Base-by-base conservation (phyloP, 495 filamentous ascomycete species). In the Collariella sp. region DNA sequence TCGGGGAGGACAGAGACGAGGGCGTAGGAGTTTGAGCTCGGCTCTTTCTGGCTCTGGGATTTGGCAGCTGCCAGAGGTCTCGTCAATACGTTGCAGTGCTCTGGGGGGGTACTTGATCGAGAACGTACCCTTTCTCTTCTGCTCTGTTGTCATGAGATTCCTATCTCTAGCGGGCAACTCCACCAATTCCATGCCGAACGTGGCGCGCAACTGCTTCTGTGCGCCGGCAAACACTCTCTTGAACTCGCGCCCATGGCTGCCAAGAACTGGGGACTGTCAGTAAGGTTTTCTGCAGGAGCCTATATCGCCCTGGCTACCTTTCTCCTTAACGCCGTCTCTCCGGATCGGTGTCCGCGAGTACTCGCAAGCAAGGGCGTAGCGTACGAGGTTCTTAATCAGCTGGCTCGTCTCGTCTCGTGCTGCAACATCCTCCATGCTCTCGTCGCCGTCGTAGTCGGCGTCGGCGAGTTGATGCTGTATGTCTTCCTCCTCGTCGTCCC, bases 331-430 rank as follows among this genome's bases (percentile, higher is more conserved):
- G 50, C 89, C 93, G 6, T 80, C 75, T 58, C 93, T 72, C 13
- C 82, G 81, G 31, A 98, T 88, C 0, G 85, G 81, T 41, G 79
- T 75, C 15, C 93, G 79, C n/a, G 87, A 77, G 67, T 87, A 94
- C 66, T 96, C 93, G 72, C 87, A 89, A 3, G 91, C 81, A 6
- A 97, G 67, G 2, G 89, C 93, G 40, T 95, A 80, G n/a, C 93
- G 83, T 18, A 97, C 85, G 43, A 98, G 71, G 58, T 90, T 95
- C 70, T 95, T 96, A 29, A 89, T 82, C 61, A 91, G 74, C 55
- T 86, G 82, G 46, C 46, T 72, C 60, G 60, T 68, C 60, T 48
- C 72, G 62, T 50, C 66, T 52, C 45, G 66, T 65, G 7, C 69
- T 55, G 24, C 70, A 13, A 51, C 53, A 16, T 50, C 68, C 29